phyloP scores from a whole-genome alignment of 2,329 filamentous ascomycete genomes.

The Furcasterigmium furcatum region DNA sequence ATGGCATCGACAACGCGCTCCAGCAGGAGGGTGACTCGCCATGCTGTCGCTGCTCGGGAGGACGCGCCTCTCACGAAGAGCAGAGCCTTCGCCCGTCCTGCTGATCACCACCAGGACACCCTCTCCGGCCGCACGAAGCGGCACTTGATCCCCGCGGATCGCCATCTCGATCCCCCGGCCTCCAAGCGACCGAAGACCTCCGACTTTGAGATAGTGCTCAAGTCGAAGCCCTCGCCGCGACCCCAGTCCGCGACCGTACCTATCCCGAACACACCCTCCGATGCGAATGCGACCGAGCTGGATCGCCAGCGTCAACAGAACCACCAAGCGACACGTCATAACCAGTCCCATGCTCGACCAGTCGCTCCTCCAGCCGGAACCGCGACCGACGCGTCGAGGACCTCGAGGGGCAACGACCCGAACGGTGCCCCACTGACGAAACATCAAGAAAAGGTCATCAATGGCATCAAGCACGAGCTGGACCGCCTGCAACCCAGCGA shows the following conservation, averaged over 20 bases:
- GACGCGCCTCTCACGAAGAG: conserved; percentile 23
- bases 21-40: conserved; percentile 34
- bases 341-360: too few relatives aligned
- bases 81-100: conserved; percentile 16
- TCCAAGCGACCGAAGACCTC: conserved; percentile 46
- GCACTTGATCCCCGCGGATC: conserved; percentile 38
- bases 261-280: conserved; percentile 5
- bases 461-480: conserved; percentile 61
- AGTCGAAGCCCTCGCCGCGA: conserved; percentile 13
- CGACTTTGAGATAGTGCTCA: conserved; percentile 46
- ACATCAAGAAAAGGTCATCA: conserved; percentile 55
- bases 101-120: conserved; percentile 25
- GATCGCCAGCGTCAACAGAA: conserved; percentile 3
- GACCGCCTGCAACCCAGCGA: conserved; percentile 49
- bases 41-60: conserved; percentile 17
- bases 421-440: conserved; percentile 33
- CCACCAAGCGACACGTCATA: too few relatives aligned
- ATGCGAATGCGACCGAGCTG: conserved; percentile 6
- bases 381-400: conserved; percentile 4
- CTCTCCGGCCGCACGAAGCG: conserved; percentile 43
- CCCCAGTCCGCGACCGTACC: conserved; percentile 15
- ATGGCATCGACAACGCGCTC: conserved; percentile 53
- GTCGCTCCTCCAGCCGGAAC: too few relatives aligned
- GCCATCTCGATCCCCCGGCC: conserved; percentile 40
- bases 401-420: conserved; percentile 16